phyloP scores from a whole-genome alignment of 495 filamentous ascomycete species.

The Choiromyces venosus region DNA sequence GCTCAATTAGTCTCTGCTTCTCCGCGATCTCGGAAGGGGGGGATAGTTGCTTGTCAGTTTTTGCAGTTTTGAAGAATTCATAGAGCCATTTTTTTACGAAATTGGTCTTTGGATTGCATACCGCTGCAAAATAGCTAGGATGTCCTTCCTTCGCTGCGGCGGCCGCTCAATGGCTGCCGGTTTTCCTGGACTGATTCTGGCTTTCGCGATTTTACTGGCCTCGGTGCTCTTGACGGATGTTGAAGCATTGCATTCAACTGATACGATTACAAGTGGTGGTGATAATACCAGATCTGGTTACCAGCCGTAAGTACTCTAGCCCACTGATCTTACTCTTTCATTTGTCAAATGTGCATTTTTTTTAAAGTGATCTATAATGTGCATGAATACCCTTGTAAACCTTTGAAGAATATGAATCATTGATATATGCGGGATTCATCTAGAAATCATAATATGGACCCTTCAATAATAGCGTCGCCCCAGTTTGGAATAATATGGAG shows the following conservation, averaged over 20 bases:
- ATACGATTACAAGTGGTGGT: conserved; percentile 49
- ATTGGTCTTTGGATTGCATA: background rate
- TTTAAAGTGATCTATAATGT: background rate
- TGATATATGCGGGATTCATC: background rate
- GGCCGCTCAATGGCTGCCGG: conserved; percentile 14
- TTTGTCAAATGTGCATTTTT: background rate
- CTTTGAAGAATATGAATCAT: background rate
- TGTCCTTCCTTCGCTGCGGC: conserved; percentile 9
- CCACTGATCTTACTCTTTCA: background rate
- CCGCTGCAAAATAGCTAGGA: background rate
- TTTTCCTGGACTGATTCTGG: background rate
- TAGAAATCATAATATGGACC: conserved; percentile 51
- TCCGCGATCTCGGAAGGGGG: background rate
- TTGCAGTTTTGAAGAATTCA: background rate
- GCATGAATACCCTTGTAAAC: background rate
- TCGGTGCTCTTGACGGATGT: conserved; percentile 19
- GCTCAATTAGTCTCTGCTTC: background rate
- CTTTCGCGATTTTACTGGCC: conserved; percentile 7
- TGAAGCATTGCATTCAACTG: conserved; percentile 43
- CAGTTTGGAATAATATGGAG: conserved; percentile 48
- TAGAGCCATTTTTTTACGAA: background rate
- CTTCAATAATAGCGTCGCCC: conserved; percentile 44
- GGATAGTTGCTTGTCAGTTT: background rate
- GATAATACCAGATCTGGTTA: conserved; percentile 49
- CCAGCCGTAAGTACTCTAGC: conserved; percentile 43